Base-by-base conservation (phyloP, 768 basidiomycete genomes). In the Rhizopogon vinicolor region DNA sequence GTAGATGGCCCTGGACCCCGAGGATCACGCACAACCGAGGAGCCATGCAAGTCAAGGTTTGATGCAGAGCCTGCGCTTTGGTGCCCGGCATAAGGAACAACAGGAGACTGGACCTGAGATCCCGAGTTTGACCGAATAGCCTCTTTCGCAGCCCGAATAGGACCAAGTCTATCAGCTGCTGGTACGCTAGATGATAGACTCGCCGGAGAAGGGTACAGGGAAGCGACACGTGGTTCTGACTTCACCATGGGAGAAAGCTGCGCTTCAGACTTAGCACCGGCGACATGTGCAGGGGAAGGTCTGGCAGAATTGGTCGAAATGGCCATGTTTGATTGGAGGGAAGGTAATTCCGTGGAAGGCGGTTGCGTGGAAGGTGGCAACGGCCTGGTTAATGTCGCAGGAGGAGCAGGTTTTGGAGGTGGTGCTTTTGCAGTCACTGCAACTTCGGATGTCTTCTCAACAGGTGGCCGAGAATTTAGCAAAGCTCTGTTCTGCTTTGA, bases 141-240 rank as follows among this genome's bases (percentile, higher is more conserved):
- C 1, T 66, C 68, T 46, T 72, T 70, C 6, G 61, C 68, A 28
- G 70, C 70, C 28, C 68, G 68, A 56, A 70, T 70, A 19, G 68
- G 68, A 4, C 70, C 68, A 6, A 72, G 59, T 56, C 66, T 72
- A 39, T 70, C 68, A 29, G 44, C 10, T 3, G 48, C 53, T 2
- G 59, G 60, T 12, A 25, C 18, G 8, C 31, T 5, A 31, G 35
- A 52, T 13, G 60, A 50, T 10, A 60, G 58, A 22, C 53, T 60
- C 39, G 60, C 53, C 7, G 52, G 22, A 35, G 56, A 28, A 41
- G 54, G 37, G 9, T 44, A 39, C 9, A 57, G 2, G 10, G 55
- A 41, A 16, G 62, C 40, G 14, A 12, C 18, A 5, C 54, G 58
- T 37, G 68, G 61, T 44, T 64, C 70, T 10, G 19, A 44, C 42